A percentile compares a stretch with the other conserved stretches of the same genome.
These are phyloP conservation scores for Pholiota microspora DNA, from an alignment of 768 basidiomycete species.

Conservation along the genomic window DNA sequence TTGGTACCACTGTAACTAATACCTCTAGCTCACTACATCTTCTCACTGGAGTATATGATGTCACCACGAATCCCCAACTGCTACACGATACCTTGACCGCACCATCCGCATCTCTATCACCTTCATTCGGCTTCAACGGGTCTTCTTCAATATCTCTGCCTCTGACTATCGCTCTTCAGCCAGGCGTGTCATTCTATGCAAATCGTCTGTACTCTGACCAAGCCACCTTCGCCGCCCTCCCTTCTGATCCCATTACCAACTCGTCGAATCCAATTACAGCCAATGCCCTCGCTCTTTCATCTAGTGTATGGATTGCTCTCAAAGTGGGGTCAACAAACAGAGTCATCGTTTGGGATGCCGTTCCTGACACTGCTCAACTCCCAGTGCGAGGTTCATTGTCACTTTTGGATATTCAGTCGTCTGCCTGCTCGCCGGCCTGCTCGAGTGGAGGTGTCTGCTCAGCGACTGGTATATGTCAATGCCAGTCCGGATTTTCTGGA, in stretches of 20 bases:
- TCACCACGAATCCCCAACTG: conserved; percentile 68
- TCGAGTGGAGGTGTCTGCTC: conserved; percentile 61
- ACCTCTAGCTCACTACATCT: conserved; percentile 57
- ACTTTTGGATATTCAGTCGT: conserved; percentile 69
- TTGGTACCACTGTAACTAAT: conserved; percentile 66
- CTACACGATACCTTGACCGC: conserved; percentile 67
- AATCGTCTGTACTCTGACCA: conserved; percentile 64
- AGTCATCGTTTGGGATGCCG: conserved; percentile 76
- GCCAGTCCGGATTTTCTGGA: conserved; percentile 69
- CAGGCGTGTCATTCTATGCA: conserved; percentile 67
- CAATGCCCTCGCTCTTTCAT: conserved; percentile 62
- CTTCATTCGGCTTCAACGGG: conserved; percentile 64
- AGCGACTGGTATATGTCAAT: conserved; percentile 64
- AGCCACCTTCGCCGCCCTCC: conserved; percentile 56
- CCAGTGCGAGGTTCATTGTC: conserved; percentile 52
- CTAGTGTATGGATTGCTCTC: conserved; percentile 68
- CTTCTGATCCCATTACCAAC: conserved; percentile 46
- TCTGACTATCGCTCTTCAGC: conserved; percentile 60
- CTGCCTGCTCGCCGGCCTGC: conserved; percentile 70
- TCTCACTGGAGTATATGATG: conserved; percentile 75
- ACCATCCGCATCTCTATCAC: conserved; percentile 53
- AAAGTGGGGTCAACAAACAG: conserved; percentile 54
- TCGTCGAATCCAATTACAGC: conserved; percentile 50
- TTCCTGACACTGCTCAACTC: conserved; percentile 71
- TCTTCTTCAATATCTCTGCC: conserved; percentile 56